These are phyloP conservation scores for Microglena sp. DNA, from an alignment of 139 green algal species.

Conservation along the genomic window DNA sequence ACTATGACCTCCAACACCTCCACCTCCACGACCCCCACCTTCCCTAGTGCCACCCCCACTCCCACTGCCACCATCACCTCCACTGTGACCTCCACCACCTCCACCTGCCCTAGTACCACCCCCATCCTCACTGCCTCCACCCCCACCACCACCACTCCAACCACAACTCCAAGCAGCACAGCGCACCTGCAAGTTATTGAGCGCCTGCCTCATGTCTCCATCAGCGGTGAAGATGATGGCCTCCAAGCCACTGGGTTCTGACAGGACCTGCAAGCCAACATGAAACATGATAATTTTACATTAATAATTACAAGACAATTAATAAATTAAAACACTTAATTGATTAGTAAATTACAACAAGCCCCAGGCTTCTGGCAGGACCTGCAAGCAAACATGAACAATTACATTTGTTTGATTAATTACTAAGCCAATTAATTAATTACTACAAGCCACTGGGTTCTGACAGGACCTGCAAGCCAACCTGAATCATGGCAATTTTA, in stretches of 20 bases:
- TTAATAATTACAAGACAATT: neutral
- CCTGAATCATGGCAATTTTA: too few species aligned
- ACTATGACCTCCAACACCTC: neutral
- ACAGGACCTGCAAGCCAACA: constrained; percentile 49
- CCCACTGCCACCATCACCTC: neutral
- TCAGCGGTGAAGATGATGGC: constrained; percentile 97
- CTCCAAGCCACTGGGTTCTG: constrained; percentile 77
- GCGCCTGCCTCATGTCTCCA: constrained; percentile 97
- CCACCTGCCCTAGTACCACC: neutral
- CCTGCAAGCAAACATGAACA: neutral
- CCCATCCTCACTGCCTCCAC: too few species aligned
- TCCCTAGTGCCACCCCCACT: neutral
- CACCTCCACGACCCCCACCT: neutral
- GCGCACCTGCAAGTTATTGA: constrained; percentile 94
- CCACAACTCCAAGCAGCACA: too few species aligned
- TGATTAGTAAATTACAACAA: too few species aligned
- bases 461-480: too few species aligned
- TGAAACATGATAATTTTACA: neutral
- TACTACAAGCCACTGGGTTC: too few species aligned
- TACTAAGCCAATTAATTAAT: too few species aligned
- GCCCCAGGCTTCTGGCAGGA: neutral
- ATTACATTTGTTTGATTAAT: too few species aligned
- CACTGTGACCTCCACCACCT: neutral
- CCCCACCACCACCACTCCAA: too few species aligned
- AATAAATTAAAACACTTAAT: too few species aligned